Evolutionary conservation across 768 basidiomycete species (phyloP), one percentile per base, ranked within the genome.

Genomic region (Cyathus striatus): DNA sequence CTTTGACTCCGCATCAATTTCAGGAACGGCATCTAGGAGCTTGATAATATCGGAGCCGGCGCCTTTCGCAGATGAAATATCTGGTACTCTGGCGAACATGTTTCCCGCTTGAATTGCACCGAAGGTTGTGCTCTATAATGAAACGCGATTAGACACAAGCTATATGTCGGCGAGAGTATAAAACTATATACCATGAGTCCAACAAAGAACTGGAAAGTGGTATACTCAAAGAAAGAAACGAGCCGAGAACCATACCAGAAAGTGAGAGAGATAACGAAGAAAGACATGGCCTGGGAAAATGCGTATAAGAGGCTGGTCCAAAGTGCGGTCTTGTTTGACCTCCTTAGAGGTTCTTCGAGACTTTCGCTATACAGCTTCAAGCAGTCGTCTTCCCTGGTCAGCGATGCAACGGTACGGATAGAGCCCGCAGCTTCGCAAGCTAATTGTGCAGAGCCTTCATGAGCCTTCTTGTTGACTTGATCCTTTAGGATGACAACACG

Each of bases 381-480:
- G 56, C 88, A 90, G 48, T 93, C 89, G 17, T 81, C 75, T 59
- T 97, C 94, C 20, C 93, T 72, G 0, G 91, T 94, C 30, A 97
- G 70, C 1, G 84, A 74, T 6, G 93, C 91, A 22, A 97, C 93
- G 2, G 94, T 96, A 25, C 89, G 78, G 52, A 97, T 94, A 7
- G 94, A 76, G 7, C 77, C 85, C 20, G 91, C 90, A 24, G 91
- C 90, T 61, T 97, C 94, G 51, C 91, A 93, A 32, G 93, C 93
- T 17, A 93, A 59, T 46, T 95, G 91, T 3, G 93, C 90, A 20
- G 88, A 90, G 3, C 63, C 63, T 52, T 84, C 87, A 56, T 97
- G 90, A 0, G 82, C 69, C 51, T 73, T 72, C 64, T 90, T 90
- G 70, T 90, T 92, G 48, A 69, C 60, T 55, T 87, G 79, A 54